Evolutionary conservation across 345 rosid genomes (phyloP).

Genomic region (Viola odorata): DNA sequence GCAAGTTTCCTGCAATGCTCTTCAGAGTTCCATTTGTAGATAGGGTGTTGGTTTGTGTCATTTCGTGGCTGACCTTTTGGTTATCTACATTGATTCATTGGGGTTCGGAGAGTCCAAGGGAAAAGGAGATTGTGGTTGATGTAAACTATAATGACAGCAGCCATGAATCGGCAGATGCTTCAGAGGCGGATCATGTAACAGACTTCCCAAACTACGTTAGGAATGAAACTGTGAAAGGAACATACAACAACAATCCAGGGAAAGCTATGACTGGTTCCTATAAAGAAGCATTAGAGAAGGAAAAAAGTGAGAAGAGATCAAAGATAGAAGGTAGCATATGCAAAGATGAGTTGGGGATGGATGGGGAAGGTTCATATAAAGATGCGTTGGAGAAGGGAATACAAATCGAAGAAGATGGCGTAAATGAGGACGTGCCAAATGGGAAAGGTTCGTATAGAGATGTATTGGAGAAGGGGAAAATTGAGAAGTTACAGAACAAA

Average conservation of each 20-base stretch:
- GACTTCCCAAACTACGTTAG: slow-evolving; percentile 5
- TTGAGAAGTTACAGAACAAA: slow-evolving; percentile 2
- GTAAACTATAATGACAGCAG: slow-evolving; percentile 17
- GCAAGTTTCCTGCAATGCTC: slow-evolving; percentile 26
- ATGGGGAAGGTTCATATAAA: neutral
- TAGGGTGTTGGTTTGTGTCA: slow-evolving; percentile 21
- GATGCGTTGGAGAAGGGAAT: slow-evolving; percentile 31
- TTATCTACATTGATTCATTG: slow-evolving; percentile 16
- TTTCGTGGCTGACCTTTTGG: slow-evolving; percentile 42
- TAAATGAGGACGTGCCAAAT: neutral
- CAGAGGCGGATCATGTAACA: slow-evolving; percentile 2
- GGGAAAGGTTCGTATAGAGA: slow-evolving; percentile 41
- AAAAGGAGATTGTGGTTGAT: slow-evolving; percentile 51
- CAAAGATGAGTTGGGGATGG: neutral
- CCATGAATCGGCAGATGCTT: slow-evolving; percentile 14
- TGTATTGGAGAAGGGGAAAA: slow-evolving; percentile 39
- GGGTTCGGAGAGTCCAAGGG: slow-evolving; percentile 31
- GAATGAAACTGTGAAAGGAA: neutral
- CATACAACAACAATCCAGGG: neutral
- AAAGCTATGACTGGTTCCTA: neutral
- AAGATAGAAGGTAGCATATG: neutral
- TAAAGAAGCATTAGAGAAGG: slow-evolving; percentile 31
- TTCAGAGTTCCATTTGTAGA: slow-evolving; percentile 32
- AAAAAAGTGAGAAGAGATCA: neutral
- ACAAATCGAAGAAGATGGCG: neutral